Evolutionary conservation across 83 land plant genomes (phyloP).

Genomic region (Diphasiastrum complanatum): DNA sequence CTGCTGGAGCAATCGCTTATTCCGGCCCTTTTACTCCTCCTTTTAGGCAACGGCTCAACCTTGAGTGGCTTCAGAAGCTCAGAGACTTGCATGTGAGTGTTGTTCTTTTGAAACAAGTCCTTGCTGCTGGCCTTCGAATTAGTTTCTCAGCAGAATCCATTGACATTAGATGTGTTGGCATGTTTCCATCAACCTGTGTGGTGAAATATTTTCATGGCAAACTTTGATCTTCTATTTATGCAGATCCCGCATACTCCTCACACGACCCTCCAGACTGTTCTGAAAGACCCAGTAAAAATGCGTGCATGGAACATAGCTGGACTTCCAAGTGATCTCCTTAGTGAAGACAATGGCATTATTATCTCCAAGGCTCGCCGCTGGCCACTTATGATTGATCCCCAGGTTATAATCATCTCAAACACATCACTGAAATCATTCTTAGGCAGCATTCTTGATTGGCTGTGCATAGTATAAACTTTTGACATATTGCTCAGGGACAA

Average conservation of each 20-base stretch:
- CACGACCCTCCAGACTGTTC: conserved; percentile 23
- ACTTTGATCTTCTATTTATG: neutral
- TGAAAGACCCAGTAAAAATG: conserved; percentile 41
- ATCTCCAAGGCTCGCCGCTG: conserved; percentile 35
- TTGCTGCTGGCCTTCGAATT: neutral
- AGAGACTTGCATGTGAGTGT: conserved; percentile 18
- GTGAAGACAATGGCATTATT: conserved; percentile 43
- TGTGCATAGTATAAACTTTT: neutral
- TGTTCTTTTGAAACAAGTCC: neutral
- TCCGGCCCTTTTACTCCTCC: conserved; percentile 39
- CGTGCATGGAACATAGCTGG: conserved; percentile 43
- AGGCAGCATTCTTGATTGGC: too few relatives aligned
- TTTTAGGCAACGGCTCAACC: conserved; percentile 23
- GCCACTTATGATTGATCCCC: conserved; percentile 45
- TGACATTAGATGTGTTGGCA: too few relatives aligned
- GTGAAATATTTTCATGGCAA: too few relatives aligned
- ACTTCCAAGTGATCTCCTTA: conserved; percentile 39
- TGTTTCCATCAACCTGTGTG: too few relatives aligned
- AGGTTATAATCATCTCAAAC: conserved; percentile 14
- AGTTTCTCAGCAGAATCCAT: neutral
- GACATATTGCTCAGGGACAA: too few relatives aligned
- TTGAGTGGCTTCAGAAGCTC: conserved; percentile 23
- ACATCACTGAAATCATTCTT: too few relatives aligned
- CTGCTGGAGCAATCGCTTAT: conserved; percentile 40
- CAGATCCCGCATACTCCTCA: conserved; percentile 37